Conservation (phyloP, 345 rosid genomes). For the Rubroshorea leprosula region DNA sequence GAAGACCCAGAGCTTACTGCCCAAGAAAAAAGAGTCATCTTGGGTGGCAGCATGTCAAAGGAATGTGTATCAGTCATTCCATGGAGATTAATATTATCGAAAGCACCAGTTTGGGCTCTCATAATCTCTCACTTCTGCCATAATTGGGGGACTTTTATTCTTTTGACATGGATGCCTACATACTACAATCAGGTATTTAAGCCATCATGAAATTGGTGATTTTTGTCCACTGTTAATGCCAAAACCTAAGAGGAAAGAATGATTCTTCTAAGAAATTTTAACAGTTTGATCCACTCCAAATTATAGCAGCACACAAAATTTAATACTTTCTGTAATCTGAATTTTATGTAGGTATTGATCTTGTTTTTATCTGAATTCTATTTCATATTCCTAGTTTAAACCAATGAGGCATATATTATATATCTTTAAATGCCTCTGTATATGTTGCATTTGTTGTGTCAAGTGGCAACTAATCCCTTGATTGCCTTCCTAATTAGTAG, state of each 20-base stretch:
- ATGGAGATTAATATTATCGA: constrained; percentile 86
- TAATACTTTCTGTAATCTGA: too few relatives aligned
- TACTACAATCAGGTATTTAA: constrained; percentile 86
- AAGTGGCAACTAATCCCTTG: too few relatives aligned
- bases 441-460: too few relatives aligned
- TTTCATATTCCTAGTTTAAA: too few relatives aligned
- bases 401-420: too few relatives aligned
- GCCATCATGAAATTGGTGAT: neutral
- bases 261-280: too few relatives aligned
- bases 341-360: too few relatives aligned
- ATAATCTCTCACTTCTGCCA: constrained; percentile 95
- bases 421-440: too few relatives aligned
- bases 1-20: constrained; percentile 70
- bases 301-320: too few relatives aligned
- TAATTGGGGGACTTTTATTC: constrained; percentile 97
- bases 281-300: too few relatives aligned
- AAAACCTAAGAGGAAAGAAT: neutral
- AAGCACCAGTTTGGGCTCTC: constrained; percentile 97
- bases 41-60: constrained; percentile 53
- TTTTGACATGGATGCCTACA: constrained; percentile 98
- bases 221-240: neutral
- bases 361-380: too few relatives aligned
- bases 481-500: too few relatives aligned
- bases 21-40: constrained; percentile 58
- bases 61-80: constrained; percentile 89